Base-by-base conservation (phyloP, 495 filamentous ascomycete genomes). In the Aspergillus olivimuriae region DNA sequence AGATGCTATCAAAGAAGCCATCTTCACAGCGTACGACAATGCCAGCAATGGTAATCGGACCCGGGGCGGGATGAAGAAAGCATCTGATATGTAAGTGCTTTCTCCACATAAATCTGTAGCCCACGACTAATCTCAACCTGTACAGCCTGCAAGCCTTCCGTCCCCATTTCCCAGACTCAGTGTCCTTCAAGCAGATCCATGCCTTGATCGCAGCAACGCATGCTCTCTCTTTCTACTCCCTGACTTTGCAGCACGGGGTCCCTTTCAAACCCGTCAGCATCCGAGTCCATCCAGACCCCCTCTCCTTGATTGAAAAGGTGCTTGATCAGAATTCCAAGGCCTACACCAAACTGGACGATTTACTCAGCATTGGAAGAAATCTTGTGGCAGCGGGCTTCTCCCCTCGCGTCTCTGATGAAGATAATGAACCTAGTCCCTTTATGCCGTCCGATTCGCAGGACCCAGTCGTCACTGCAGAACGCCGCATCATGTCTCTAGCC, bases 181-280 rank as follows among this genome's bases (percentile, higher is more conserved):
- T 61, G 3, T 64, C 69, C 1, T 67, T 82, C 34, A 75, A 72
- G 42, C 72, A 77, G 46, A 72, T 82, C 34, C 73, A 76, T 20
- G 76, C 85, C 26, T 76, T 98, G 4, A 70, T 96, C n/a, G 70
- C 74, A 32, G 89, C 92, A 14, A 94, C 94, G 0, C 89, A 98
- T 59, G 73, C 80, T 5, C 71, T 97, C 26, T 91, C 89, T 24
- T 84, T 85, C 50, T 97, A 95, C 65, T 85, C 86, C 4, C 74
- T 98, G 5, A 90, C 84, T 0, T 70, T 97, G 6, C 89, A 94
- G 52, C 89, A 94, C 58, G 89, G 89, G 30, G 84, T 94, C 46
- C 89, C 89, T 0, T 95, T 97, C 49, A 86, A 86, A 23, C 92
- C 92, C 1, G 88, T 95, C 40, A 86, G 84, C 51, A 82, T 98